Percentiles rank a stretch among this genome's conserved stretches.
Evolutionary conservation across 371 early-diverging fungal genomes (phyloP).

Genomic region (Apophysomyces variabilis): DNA sequence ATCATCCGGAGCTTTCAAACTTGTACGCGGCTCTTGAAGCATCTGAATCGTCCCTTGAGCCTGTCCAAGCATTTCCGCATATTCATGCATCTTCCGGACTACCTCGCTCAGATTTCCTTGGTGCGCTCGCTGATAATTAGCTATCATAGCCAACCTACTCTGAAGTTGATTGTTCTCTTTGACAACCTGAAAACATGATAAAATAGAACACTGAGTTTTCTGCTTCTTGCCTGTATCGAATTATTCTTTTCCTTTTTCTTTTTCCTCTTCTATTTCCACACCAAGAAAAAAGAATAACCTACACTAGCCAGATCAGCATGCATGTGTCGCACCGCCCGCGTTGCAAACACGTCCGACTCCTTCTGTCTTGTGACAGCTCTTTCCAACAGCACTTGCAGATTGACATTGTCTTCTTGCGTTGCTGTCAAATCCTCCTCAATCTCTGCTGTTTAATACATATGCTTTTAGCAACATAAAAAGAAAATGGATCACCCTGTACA

Average conservation of each 20-base stretch:
- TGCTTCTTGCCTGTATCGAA: not conserved
- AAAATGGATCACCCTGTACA: not conserved
- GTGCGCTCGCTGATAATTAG: slow-evolving; percentile 34
- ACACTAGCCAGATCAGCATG: slow-evolving; percentile 63
- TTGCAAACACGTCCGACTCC: slow-evolving; percentile 57
- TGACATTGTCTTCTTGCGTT: slow-evolving; percentile 65
- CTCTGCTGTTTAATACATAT: slow-evolving; percentile 33
- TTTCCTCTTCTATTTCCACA: not conserved
- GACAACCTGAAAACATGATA: slow-evolving; percentile 29
- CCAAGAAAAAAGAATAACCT: slow-evolving; percentile 3
- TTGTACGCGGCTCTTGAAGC: slow-evolving; percentile 27
- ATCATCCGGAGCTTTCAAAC: slow-evolving; percentile 5
- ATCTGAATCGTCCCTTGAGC: slow-evolving; percentile 44
- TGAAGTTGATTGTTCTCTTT: slow-evolving; percentile 39
- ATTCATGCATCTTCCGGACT: slow-evolving; percentile 44
- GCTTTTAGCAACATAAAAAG: not conserved
- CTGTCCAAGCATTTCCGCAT: slow-evolving; percentile 48
- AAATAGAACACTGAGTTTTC: not conserved
- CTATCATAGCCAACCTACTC: slow-evolving; percentile 34
- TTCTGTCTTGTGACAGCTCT: slow-evolving; percentile 60
- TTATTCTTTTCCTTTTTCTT: not conserved
- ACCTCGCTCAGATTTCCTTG: slow-evolving; percentile 37
- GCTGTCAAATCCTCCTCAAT: slow-evolving; percentile 61
- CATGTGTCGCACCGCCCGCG: slow-evolving; percentile 58
- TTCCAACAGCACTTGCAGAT: slow-evolving; percentile 59